Evolutionary conservation across 306 rosid genomes (phyloP).

Genomic region (Pterocarpus santalinus): DNA sequence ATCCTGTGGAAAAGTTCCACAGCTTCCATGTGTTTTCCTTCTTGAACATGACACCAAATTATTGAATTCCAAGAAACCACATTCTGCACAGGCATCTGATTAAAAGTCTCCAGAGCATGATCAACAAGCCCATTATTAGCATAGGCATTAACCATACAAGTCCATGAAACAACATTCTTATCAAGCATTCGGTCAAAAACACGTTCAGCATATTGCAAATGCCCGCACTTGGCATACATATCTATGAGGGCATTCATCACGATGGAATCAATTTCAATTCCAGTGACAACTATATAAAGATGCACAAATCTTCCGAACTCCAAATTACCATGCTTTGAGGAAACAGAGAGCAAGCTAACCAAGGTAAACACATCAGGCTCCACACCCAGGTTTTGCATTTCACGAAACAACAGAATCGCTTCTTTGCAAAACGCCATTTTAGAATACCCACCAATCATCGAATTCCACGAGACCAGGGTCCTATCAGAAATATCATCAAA

Average conservation of each 20-base stretch:
- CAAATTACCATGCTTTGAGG: conserved; percentile 62
- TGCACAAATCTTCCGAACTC: conserved; percentile 68
- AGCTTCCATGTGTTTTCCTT: conserved; percentile 65
- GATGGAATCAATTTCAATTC: conserved; percentile 64
- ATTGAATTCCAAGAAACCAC: conserved; percentile 86
- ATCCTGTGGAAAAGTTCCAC: conserved; percentile 65
- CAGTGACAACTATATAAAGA: conserved; percentile 53
- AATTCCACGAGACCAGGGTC: conserved; percentile 80
- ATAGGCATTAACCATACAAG: conserved; percentile 72
- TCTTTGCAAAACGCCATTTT: conserved; percentile 53
- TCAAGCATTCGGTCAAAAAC: conserved; percentile 61
- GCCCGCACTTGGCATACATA: conserved; percentile 80
- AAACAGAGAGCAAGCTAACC: conserved; percentile 76
- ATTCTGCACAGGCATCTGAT: conserved; percentile 70
- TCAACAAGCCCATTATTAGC: conserved; percentile 64
- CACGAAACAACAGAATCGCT: conserved; percentile 59
- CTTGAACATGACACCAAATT: conserved; percentile 67
- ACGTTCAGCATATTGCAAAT: conserved; percentile 56
- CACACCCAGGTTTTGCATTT: conserved; percentile 58
- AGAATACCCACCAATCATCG: conserved; percentile 71
- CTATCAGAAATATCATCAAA: conserved; percentile 66
- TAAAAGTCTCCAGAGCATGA: conserved; percentile 55
- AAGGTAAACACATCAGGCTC: conserved; percentile 67
- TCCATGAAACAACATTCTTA: conserved; percentile 75
- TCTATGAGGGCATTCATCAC: conserved; percentile 68